Base-by-base conservation (phyloP, 2,329 filamentous ascomycete genomes). In the Alternaria angustiovoidea region DNA sequence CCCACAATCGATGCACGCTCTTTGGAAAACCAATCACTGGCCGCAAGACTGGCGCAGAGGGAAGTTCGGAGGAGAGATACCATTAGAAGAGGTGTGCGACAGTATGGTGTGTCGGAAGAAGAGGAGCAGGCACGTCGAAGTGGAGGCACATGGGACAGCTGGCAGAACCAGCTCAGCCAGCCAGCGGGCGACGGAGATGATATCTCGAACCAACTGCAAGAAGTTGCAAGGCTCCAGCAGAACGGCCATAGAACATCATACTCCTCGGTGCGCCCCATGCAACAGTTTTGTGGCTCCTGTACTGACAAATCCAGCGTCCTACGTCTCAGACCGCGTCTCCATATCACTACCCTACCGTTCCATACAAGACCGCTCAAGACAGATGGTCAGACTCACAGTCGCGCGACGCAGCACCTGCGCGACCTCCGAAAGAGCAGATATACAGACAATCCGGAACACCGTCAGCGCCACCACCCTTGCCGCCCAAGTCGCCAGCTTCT, bases 51-150 rank as follows among this genome's bases (percentile, higher is more conserved):
- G 32, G 75, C 78, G 22, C 74, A 78, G 57, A 68, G 73, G 53
- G 77, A 78, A 36, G 75, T 78, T 9, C 64, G 63, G 18, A 69
- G 73, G 51, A 76, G 76, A 64, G 74, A 78, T 51, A 66, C 71
- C 7, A 71, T 71, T 18, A 63, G 68, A 61, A 85, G 81, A 64
- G 85, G 84, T 11, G 86, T 84, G 26, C 83, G 85, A 32, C 84
- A 87, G 65, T 84, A 86, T 26, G 87, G 85, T 0, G 81, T 88
- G 2, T 81, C 84, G 0, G 82, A 84, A 49, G 84, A 87, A 54
- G 85, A 88, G 61, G 86, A 89, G 63, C 83, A 84, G 58, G 80
- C 81, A 52, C 84, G 87, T 41, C 82, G 88, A 9, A 79, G 80
- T 18, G 84, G 81, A 12, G 85, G 84, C 6, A 68, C 84, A 22